phyloP scores from a whole-genome alignment of 208 protist genomes.

The Acanthamoeba castellanii region DNA sequence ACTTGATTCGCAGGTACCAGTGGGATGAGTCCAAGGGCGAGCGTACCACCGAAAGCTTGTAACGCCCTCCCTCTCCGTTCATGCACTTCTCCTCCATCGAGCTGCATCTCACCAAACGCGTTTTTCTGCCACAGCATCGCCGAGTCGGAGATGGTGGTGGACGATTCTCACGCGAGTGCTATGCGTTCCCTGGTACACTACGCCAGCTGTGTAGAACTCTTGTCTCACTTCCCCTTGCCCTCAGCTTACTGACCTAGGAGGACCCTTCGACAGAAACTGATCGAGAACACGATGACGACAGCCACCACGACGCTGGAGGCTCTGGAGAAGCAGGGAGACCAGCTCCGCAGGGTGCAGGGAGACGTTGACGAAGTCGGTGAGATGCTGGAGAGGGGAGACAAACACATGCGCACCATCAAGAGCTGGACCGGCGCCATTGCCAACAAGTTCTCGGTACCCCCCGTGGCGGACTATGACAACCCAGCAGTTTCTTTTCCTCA shows the following conservation, averaged over 20 bases:
- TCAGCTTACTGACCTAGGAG: neutral
- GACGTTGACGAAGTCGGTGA: neutral
- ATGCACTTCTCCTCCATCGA: neutral
- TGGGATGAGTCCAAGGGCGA: conserved; percentile 20
- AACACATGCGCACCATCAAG: conserved; percentile 19
- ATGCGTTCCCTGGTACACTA: neutral
- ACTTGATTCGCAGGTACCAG: neutral
- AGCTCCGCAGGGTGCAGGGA: conserved; percentile 25
- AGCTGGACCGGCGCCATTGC: conserved; percentile 21
- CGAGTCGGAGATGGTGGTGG: conserved; percentile 11
- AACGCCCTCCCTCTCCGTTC: neutral
- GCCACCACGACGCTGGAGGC: neutral
- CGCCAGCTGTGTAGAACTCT: neutral
- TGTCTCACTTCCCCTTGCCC: neutral
- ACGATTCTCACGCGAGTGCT: conserved; percentile 1
- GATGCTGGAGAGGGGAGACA: neutral
- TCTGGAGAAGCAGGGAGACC: conserved; percentile 6
- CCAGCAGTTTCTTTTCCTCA: neutral
- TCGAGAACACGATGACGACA: conserved; percentile 19
- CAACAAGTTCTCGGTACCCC: conserved; percentile 49
- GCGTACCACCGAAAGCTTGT: conserved; percentile 10
- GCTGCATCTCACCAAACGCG: neutral
- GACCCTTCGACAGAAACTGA: neutral
- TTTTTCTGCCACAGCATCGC: neutral
- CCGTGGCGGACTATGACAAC: no score